Percentiles rank a stretch among this genome's conserved stretches.
phyloP scores from a whole-genome alignment of 495 filamentous ascomycete genomes.

The Aspergillus bertholletiae region DNA sequence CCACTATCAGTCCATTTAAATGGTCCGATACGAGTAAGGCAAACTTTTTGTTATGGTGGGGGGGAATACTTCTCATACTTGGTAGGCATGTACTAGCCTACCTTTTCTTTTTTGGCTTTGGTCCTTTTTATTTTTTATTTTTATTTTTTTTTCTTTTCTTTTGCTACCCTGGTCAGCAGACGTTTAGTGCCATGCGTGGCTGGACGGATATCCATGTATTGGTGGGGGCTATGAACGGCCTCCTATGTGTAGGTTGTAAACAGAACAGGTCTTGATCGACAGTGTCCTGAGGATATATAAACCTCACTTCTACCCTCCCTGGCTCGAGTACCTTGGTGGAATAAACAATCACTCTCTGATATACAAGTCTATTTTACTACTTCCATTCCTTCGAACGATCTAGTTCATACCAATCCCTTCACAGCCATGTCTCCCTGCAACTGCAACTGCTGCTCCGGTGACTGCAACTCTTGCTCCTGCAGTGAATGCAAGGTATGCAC shows the following conservation, averaged over 20 bases:
- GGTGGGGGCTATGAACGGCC: neutral
- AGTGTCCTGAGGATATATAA: neutral
- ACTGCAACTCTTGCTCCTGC: conserved; percentile 44
- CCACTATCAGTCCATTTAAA: neutral
- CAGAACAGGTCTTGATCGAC: too few species aligned
- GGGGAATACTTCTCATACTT: too few species aligned
- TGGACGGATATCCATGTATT: neutral
- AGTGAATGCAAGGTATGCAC: conserved; percentile 32
- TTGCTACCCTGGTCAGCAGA: neutral
- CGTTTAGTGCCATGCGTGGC: neutral
- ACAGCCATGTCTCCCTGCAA: conserved; percentile 42
- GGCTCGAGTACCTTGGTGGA: neutral
- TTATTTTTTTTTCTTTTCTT: neutral
- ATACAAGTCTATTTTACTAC: neutral
- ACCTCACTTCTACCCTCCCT: neutral
- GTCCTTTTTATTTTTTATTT: too few species aligned
- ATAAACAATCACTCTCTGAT: neutral
- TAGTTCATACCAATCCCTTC: neutral
- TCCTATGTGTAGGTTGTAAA: neutral
- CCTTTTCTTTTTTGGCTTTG: too few species aligned
- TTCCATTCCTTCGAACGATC: conserved; percentile 15
- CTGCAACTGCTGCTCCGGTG: conserved; percentile 44
- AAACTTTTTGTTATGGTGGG: too few species aligned
- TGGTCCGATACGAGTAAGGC: neutral
- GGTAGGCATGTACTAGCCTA: neutral